Conservation (phyloP, 306 rosid species). For the Gynostemma pentaphyllum region DNA sequence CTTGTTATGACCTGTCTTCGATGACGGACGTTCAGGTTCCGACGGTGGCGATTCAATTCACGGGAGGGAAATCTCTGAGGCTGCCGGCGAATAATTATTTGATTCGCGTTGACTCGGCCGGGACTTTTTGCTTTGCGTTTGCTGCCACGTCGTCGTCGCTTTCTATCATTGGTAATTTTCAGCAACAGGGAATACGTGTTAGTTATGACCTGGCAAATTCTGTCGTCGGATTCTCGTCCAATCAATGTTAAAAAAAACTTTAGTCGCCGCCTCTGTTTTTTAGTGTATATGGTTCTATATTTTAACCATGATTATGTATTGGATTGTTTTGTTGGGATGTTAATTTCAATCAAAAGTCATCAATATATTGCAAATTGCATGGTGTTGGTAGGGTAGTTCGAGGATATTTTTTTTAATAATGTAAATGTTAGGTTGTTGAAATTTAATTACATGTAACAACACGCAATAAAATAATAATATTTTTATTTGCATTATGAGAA, state of each 20-base stretch:
- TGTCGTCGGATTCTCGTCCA: neutral
- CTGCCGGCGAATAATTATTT: neutral
- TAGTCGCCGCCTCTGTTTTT: too few relatives aligned
- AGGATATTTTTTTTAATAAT: too few relatives aligned
- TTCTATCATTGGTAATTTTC: slow-evolving; percentile 5
- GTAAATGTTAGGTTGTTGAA: too few relatives aligned
- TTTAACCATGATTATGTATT: too few relatives aligned
- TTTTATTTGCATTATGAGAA: too few relatives aligned
- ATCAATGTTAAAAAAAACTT: neutral
- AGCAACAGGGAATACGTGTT: slow-evolving; percentile 10
- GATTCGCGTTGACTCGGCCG: neutral
- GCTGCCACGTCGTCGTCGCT: neutral
- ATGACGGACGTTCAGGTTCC: slow-evolving; percentile 34
- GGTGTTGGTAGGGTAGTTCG: too few relatives aligned
- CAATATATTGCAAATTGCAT: too few relatives aligned
- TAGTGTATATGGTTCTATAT: too few relatives aligned
- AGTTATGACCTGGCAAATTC: neutral
- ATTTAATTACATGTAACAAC: too few relatives aligned
- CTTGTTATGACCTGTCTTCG: slow-evolving; percentile 55
- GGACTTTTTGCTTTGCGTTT: slow-evolving; percentile 7
- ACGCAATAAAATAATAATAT: too few relatives aligned
- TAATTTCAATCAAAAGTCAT: too few relatives aligned
- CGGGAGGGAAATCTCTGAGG: neutral
- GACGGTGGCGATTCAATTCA: neutral
- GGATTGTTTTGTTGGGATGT: too few relatives aligned